phyloP scores from a whole-genome alignment of 139 green algal species.

The Asterochloris sp. region DNA sequence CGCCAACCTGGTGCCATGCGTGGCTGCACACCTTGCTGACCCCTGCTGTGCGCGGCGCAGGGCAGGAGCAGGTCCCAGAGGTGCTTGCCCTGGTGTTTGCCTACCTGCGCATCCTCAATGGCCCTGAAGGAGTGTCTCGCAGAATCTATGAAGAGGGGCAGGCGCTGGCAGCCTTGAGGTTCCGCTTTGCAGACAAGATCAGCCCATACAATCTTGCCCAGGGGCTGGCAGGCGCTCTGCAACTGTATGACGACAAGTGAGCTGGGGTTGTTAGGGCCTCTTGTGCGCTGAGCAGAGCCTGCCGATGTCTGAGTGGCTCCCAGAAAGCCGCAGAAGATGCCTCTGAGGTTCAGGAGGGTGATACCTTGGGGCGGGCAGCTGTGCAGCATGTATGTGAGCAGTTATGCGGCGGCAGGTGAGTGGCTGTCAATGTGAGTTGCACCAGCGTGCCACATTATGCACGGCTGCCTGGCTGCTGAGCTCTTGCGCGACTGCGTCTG shows the following conservation, averaged over 20 bases:
- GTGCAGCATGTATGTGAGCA: background rate
- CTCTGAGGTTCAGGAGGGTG: too few species aligned
- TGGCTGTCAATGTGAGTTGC: too few species aligned
- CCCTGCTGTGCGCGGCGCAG: conserved; percentile 14
- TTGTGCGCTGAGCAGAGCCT: background rate
- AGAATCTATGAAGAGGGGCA: conserved; percentile 33
- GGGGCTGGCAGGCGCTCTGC: conserved; percentile 63
- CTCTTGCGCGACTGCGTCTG: too few species aligned
- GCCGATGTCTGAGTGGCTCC: background rate
- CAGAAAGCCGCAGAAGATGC: too few species aligned
- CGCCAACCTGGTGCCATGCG: too few species aligned
- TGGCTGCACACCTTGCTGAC: too few species aligned
- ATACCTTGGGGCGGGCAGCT: background rate
- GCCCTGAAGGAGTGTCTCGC: conserved; percentile 1
- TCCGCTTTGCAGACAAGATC: conserved; percentile 80
- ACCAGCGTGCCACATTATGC: too few species aligned
- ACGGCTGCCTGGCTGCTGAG: too few species aligned
- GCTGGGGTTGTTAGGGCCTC: background rate
- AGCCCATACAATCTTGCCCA: conserved; percentile 58
- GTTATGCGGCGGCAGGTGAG: too few species aligned
- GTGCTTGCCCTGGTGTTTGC: conserved; percentile 57
- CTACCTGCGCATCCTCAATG: conserved; percentile 28
- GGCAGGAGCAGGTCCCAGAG: conserved; percentile 46
- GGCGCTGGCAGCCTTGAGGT: conserved; percentile 53
- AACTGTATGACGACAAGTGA: conserved; percentile 43